These are phyloP conservation scores for Cladosporium colombiae DNA, from an alignment of 2,329 filamentous ascomycete species.

Conservation along the genomic window DNA sequence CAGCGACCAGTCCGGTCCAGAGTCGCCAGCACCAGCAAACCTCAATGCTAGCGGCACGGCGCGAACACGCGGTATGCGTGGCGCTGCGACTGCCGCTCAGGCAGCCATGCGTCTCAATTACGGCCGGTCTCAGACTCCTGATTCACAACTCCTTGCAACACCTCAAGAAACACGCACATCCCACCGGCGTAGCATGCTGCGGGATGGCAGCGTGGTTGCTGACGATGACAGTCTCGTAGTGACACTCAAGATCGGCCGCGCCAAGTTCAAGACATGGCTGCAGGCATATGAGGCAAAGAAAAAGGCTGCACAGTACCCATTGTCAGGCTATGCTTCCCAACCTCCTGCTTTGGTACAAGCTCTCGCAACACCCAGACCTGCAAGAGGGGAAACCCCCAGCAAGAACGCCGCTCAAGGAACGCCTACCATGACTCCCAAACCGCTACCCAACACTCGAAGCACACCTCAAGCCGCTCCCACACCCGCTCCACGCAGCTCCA, in stretches of 20 bases:
- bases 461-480: conserved; percentile 30
- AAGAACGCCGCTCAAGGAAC: conserved; percentile 29
- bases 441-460: conserved; percentile 26
- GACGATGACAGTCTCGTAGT: conserved; percentile 69
- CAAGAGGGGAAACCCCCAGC: conserved; percentile 20
- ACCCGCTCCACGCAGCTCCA: conserved; percentile 11
- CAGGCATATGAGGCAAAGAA: conserved; percentile 40
- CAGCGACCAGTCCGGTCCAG: conserved; percentile 81
- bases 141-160: conserved; percentile 61
- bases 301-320: conserved; percentile 34
- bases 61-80: conserved; percentile 83
- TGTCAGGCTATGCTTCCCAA: conserved; percentile 38
- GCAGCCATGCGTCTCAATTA: conserved; percentile 76
- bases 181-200: conserved; percentile 59
- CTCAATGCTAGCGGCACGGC: conserved; percentile 67
- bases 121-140: conserved; percentile 85
- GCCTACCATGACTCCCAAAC: conserved; percentile 31
- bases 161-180: conserved; percentile 74
- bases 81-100: conserved; percentile 81
- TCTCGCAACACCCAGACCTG: conserved; percentile 6
- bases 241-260: conserved; percentile 70
- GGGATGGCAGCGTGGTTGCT: conserved; percentile 78
- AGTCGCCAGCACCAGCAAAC: conserved; percentile 56
- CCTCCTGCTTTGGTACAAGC: conserved; percentile 23
- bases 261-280: conserved; percentile 69